These are phyloP conservation scores for Wickerhamomyces mucosus DNA, from an alignment of 805 yeast genomes.

Conservation along the genomic window DNA sequence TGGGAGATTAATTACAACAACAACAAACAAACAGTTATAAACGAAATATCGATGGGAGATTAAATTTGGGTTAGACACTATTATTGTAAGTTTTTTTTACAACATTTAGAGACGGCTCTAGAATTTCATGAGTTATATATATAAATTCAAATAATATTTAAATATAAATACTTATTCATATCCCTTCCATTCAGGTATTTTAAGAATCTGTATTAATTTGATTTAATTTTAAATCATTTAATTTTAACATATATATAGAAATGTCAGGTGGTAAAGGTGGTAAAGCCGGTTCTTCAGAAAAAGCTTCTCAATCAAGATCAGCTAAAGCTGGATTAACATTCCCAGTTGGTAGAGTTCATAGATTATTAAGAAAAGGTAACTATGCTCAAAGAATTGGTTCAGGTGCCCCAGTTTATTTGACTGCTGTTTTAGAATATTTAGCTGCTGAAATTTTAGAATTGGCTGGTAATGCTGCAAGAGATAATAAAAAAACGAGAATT, in stretches of 20 bases:
- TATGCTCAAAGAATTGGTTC: conserved; percentile 98
- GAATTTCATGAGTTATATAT: too few species aligned
- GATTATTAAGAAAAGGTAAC: conserved; percentile 93
- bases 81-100: too few species aligned
- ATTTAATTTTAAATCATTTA: conserved; percentile 7
- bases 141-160: too few species aligned
- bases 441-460: conserved; percentile 95
- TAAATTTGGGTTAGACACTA: too few species aligned
- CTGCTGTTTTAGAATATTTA: conserved; percentile 93
- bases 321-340: conserved; percentile 97
- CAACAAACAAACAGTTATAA: too few species aligned
- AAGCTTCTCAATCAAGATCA: conserved; percentile 96
- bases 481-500: conserved; percentile 95
- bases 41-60: too few species aligned
- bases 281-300: conserved; percentile 90
- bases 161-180: too few species aligned
- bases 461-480: conserved; percentile 98
- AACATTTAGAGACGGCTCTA: too few species aligned
- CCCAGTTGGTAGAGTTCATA: conserved; percentile 99
- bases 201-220: not conserved
- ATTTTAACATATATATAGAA: conserved; percentile 64
- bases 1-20: too few species aligned
- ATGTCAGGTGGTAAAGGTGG: conserved; percentile 76
- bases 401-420: conserved; percentile 97
- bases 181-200: too few species aligned